Base-by-base conservation (phyloP, 2,329 filamentous ascomycete species). In the Trichoderma sp. region DNA sequence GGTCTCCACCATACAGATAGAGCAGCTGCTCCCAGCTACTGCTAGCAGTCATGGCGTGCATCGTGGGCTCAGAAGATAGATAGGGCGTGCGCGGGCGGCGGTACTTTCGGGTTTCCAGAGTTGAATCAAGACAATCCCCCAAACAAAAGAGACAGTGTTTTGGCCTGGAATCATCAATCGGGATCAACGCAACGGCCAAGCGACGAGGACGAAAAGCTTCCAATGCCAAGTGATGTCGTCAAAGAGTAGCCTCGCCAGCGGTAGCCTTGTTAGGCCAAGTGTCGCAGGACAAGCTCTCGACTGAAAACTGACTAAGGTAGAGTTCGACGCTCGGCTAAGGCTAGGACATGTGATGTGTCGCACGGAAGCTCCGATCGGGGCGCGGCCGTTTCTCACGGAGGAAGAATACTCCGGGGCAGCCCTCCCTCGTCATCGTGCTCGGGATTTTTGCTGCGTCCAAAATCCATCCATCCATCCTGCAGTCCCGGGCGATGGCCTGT, bases 1-100 rank as follows among this genome's bases (percentile, higher is more conserved):
- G 73, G 64, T 75, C 72, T 45, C 78, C 78, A 28, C 79, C 79
- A 43, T 78, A 81, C 64, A 81, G 76, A 67, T 75, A 77, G 4
- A 72, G 70, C 52, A 74, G 64, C 19, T 70, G 64, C 41, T 45
- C 39, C 59, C 50, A 50, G 21, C 14, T 48, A 58, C 10, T 39
- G 34, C 34, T 39, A 39, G 30, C 30, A 30, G 63, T 28, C 47
- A 41, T 26, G 39, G 41, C 41, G 51, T 54, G 47, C 26, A 56
- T 67, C 61, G 7, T 44, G 28, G 48, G 34, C 34, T 19, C 7
- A 39, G 19, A n/a, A 41, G 19, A 50, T 41, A 41, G 19, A 50
- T 41, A 21, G 39, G 39, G 39, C 24, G 57, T 30, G 58, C 26
- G n/a, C 21, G 21, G 21, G 39, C 58, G 58, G 48, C 45, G 45